These are phyloP conservation scores for Trichoderma breve DNA, from an alignment of 2,329 filamentous ascomycete species.

Conservation along the genomic window DNA sequence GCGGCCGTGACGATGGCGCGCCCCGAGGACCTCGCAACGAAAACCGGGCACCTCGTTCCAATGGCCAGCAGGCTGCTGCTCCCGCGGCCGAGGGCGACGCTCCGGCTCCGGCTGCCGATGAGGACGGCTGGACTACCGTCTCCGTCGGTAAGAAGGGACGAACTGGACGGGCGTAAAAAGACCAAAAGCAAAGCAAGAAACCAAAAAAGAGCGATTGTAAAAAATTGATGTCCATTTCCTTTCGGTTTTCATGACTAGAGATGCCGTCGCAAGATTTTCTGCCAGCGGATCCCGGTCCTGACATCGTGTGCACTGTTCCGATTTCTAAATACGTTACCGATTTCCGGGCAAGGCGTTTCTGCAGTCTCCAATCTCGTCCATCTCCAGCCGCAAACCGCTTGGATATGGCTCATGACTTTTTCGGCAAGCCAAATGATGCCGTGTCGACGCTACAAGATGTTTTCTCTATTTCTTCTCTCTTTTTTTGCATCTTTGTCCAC, in stretches of 20 bases:
- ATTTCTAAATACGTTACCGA: slow-evolving; percentile 5
- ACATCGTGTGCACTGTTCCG: slow-evolving; percentile 16
- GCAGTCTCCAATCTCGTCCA: neutral
- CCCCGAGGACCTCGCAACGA: slow-evolving; percentile 45
- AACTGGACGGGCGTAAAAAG: slow-evolving; percentile 34
- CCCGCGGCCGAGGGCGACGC: slow-evolving; percentile 36
- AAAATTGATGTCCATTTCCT: slow-evolving; percentile 36
- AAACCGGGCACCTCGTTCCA: slow-evolving; percentile 47
- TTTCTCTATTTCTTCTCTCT: neutral
- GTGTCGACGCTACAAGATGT: neutral
- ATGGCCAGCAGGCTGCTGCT: slow-evolving; percentile 41
- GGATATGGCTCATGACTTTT: slow-evolving; percentile 19
- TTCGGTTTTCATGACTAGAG: slow-evolving; percentile 37
- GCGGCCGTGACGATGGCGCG: slow-evolving; percentile 43
- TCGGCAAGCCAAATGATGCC: neutral
- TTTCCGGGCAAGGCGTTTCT: neutral
- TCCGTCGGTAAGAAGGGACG: slow-evolving; percentile 38
- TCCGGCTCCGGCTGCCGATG: slow-evolving; percentile 49
- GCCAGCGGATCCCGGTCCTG: slow-evolving; percentile 25
- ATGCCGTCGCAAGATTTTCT: slow-evolving; percentile 32
- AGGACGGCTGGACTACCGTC: slow-evolving; percentile 65
- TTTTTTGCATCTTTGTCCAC: neutral
- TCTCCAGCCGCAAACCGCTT: slow-evolving; percentile 16
- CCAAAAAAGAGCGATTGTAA: slow-evolving; percentile 32
- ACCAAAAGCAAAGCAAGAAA: neutral